phyloP scores from a whole-genome alignment of 169 alveolate genomes.

The Amoebophrya sp. region DNA sequence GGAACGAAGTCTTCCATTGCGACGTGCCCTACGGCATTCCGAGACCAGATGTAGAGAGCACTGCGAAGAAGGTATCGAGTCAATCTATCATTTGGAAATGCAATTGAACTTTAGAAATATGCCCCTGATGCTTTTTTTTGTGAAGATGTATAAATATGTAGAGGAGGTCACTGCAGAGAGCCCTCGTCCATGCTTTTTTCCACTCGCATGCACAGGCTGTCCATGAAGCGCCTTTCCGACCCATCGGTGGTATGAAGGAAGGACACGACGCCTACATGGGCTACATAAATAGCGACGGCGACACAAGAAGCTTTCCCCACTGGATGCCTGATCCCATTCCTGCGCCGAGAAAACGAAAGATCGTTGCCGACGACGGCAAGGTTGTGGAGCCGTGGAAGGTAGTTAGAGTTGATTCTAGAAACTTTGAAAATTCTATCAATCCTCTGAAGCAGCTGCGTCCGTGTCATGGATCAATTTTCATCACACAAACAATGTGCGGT shows the following conservation, averaged over 20 bases:
- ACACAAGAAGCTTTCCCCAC: neutral
- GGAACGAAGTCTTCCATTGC: neutral
- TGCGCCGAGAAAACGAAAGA: neutral
- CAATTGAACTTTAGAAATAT: too few species aligned
- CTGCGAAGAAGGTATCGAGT: neutral
- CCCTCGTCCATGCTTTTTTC: too few species aligned
- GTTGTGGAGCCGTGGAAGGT: neutral
- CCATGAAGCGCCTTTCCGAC: neutral
- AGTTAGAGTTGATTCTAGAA: neutral
- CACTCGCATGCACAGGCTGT: neutral
- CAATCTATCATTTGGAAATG: too few species aligned
- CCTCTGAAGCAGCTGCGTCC: too few species aligned
- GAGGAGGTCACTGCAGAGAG: too few species aligned
- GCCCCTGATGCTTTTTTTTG: too few species aligned
- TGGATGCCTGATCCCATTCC: neutral
- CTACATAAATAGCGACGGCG: neutral
- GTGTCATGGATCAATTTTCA: too few species aligned
- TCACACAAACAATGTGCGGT: too few species aligned
- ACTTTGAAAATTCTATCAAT: too few species aligned
- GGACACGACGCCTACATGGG: neutral
- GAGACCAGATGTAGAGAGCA: neutral
- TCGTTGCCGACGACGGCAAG: neutral
- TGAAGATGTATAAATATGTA: too few species aligned
- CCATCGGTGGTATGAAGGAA: neutral
- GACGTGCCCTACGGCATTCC: neutral